These are phyloP conservation scores for Davidsoniella virescens DNA, from an alignment of 2,329 filamentous ascomycete species.

Conservation along the genomic window DNA sequence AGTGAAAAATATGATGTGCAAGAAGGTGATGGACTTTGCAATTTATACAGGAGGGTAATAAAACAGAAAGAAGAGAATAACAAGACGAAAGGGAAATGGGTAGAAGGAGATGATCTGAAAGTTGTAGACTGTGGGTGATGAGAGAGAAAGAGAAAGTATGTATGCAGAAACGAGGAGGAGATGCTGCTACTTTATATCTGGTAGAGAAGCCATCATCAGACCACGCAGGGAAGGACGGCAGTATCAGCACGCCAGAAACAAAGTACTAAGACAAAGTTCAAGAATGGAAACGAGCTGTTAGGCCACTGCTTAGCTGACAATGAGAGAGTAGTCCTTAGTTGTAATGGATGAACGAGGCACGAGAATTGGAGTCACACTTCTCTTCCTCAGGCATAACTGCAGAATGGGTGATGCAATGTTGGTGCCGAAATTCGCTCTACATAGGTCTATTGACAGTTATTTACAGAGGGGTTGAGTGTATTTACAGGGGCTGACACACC, in stretches of 20 bases:
- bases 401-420: no score
- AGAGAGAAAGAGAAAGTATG: neutral
- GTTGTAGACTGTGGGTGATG: neutral
- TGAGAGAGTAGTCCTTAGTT: no score
- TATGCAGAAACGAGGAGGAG: neutral
- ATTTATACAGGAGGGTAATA: neutral
- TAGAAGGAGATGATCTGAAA: neutral
- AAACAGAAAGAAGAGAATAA: neutral
- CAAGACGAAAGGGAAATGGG: neutral
- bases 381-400: no score
- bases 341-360: no score
- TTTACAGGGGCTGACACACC: no score
- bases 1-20: neutral
- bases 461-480: no score
- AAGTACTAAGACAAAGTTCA: neutral
- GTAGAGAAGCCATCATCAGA: neutral
- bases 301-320: neutral
- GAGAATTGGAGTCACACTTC: no score
- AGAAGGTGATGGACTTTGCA: neutral
- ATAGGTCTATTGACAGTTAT: no score
- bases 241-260: neutral
- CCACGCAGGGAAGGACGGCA: neutral
- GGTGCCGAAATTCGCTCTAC: no score
- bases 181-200: slow-evolving; percentile 3
- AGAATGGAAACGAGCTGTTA: neutral